phyloP scores from a whole-genome alignment of 2,329 filamentous ascomycete species.

The Sporothrix brasiliensis region DNA sequence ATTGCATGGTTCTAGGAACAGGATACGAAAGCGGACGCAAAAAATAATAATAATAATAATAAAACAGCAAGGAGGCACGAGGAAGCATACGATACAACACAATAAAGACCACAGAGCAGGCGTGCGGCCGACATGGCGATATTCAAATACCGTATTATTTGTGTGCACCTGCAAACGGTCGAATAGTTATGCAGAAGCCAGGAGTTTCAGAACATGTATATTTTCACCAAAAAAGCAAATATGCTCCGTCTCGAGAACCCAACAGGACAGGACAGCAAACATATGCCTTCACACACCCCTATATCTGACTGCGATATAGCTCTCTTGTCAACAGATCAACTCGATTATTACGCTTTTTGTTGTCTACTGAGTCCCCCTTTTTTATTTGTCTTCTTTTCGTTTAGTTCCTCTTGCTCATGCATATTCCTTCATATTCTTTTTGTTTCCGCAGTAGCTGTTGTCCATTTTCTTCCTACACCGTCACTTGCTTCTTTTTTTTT shows the following conservation, averaged over 20 bases:
- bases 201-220: slow-evolving; percentile 2
- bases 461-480: background rate
- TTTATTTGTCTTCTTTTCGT: background rate
- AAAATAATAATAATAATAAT: background rate
- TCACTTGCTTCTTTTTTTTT: slow-evolving; percentile 1
- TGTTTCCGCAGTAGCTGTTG: background rate
- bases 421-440: background rate
- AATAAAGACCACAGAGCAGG: background rate
- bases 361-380: background rate
- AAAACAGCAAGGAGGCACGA: background rate
- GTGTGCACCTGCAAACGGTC: background rate
- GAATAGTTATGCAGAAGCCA: background rate
- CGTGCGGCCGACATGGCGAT: slow-evolving; percentile 8
- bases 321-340: background rate
- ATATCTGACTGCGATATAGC: background rate
- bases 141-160: background rate
- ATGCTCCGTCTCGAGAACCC: background rate
- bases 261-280: background rate
- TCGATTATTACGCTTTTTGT: background rate
- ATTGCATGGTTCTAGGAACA: background rate
- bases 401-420: background rate
- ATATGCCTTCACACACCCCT: background rate
- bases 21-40: background rate
- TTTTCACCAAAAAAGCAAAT: background rate
- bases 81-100: slow-evolving; percentile 3